These are phyloP conservation scores for Rosa chinensis DNA, from an alignment of 306 rosid genomes.

Conservation along the genomic window DNA sequence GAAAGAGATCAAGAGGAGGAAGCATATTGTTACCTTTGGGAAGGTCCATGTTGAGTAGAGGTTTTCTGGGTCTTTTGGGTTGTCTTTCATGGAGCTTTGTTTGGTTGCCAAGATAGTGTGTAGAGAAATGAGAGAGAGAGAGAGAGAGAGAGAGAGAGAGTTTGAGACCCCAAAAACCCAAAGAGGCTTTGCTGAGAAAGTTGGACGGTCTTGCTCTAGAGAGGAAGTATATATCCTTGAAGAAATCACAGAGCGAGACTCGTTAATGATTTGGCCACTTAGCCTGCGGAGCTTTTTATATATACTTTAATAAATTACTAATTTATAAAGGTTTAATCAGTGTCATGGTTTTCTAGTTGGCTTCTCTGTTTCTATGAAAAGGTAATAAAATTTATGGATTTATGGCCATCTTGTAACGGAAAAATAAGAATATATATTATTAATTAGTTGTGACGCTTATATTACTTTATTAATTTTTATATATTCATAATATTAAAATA, in stretches of 20 bases:
- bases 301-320: neutral
- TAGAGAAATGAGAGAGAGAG: neutral
- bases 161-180: neutral
- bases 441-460: no score
- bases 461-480: no score
- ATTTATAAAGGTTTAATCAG: neutral
- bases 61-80: constrained; percentile 45
- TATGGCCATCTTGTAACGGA: neutral
- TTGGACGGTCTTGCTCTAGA: neutral
- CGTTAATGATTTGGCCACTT: neutral
- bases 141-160: neutral
- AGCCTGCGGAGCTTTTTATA: neutral
- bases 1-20: constrained; percentile 44
- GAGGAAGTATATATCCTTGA: neutral
- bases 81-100: constrained; percentile 38
- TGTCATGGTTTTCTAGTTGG: neutral
- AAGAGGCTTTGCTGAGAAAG: neutral
- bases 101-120: neutral
- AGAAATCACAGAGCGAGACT: neutral
- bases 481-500: no score
- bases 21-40: constrained; percentile 41
- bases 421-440: no score
- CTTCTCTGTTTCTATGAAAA: neutral
- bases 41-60: constrained; percentile 30
- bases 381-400: neutral